phyloP scores from a whole-genome alignment of 106 monocot genomes.

The Phalaenopsis aphrodite region DNA sequence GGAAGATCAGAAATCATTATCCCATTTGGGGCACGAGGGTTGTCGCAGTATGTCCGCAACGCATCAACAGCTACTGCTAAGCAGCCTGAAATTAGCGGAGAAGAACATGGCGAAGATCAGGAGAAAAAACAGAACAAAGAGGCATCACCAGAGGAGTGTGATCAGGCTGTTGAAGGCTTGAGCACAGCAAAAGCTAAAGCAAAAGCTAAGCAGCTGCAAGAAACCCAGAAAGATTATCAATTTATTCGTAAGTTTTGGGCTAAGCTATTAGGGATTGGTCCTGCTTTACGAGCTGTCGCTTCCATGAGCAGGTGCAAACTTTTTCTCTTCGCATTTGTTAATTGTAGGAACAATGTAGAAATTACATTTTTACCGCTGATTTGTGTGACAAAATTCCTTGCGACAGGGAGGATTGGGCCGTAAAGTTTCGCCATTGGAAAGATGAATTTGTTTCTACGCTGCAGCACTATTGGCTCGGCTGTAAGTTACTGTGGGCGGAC shows the following conservation, averaged over 20 bases:
- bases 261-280: constrained; percentile 54
- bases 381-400: background rate
- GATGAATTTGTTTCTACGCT: constrained; percentile 65
- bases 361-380: constrained; percentile 3
- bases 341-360: background rate
- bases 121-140: constrained; percentile 55
- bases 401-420: constrained; percentile 54
- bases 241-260: constrained; percentile 40
- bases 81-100: constrained; percentile 26
- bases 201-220: constrained; percentile 66
- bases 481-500: constrained; percentile 80
- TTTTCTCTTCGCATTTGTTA: background rate
- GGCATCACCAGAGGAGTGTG: constrained; percentile 96
- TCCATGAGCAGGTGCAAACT: constrained; percentile 65
- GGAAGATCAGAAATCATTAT: constrained; percentile 22
- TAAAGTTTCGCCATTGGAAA: constrained; percentile 66
- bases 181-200: constrained; percentile 89
- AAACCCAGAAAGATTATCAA: constrained; percentile 39
- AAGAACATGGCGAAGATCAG: constrained; percentile 32
- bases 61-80: constrained; percentile 44
- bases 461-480: constrained; percentile 94
- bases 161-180: constrained; percentile 94
- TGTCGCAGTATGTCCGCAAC: constrained; percentile 33
- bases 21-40: constrained; percentile 48
- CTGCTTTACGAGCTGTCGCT: constrained; percentile 59